Evolutionary conservation across 2,329 filamentous ascomycete genomes (phyloP).

Genomic region (Orbilia oligospora): DNA sequence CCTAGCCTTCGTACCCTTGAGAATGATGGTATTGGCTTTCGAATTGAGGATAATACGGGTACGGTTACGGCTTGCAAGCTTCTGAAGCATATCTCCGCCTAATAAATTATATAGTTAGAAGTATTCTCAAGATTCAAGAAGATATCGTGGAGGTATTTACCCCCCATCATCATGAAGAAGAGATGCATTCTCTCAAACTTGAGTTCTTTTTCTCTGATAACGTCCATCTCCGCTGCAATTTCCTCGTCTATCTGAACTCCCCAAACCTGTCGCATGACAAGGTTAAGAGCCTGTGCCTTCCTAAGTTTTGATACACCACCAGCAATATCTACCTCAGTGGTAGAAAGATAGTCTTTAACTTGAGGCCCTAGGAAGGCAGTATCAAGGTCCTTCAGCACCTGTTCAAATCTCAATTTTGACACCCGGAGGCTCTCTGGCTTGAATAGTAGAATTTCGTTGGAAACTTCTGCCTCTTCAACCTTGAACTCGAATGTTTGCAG

Average conservation of each 20-base stretch:
- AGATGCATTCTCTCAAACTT: conserved; percentile 61
- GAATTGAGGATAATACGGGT: conserved; percentile 63
- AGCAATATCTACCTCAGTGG: conserved; percentile 28
- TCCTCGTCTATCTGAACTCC: conserved; percentile 62
- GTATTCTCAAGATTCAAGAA: neutral
- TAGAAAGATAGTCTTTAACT: conserved; percentile 61
- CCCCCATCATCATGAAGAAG: conserved; percentile 64
- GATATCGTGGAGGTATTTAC: conserved; percentile 38
- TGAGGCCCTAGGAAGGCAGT: conserved; percentile 61
- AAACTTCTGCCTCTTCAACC: conserved; percentile 50
- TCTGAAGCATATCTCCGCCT: conserved; percentile 55
- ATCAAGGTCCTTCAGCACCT: conserved; percentile 62
- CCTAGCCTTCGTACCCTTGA: conserved; percentile 61
- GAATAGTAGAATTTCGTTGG: conserved; percentile 62
- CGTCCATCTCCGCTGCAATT: conserved; percentile 63
- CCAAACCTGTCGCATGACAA: conserved; percentile 63
- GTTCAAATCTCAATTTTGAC: conserved; percentile 62
- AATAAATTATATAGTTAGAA: conserved; percentile 13
- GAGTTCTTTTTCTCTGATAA: conserved; percentile 61
- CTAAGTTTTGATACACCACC: conserved; percentile 32
- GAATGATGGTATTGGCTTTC: conserved; percentile 46
- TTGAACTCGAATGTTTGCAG: conserved; percentile 60
- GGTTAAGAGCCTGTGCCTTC: conserved; percentile 60
- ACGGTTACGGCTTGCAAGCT: conserved; percentile 47
- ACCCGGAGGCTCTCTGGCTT: conserved; percentile 60